These are phyloP conservation scores for Pseudocercospora musae DNA, from an alignment of 2,329 filamentous ascomycete species.

Conservation along the genomic window DNA sequence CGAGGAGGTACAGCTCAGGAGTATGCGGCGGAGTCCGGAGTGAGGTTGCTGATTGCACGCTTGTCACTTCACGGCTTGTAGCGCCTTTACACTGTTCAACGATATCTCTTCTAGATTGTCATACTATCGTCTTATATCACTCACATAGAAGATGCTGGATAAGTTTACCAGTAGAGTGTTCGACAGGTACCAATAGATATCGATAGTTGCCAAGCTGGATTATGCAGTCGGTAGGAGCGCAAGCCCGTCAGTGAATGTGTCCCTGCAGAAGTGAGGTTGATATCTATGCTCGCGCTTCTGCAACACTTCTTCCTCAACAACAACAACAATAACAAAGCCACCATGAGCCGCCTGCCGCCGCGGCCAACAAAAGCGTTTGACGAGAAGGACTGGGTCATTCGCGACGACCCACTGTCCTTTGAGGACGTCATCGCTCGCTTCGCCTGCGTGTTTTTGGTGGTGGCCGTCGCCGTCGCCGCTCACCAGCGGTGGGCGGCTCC, in stretches of 20 bases:
- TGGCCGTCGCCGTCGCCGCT: not conserved
- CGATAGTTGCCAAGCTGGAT: not conserved
- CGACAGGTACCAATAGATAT: not conserved
- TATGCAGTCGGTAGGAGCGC: not conserved
- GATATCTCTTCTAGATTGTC: not conserved
- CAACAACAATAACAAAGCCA: not conserved
- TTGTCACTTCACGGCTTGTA: not conserved
- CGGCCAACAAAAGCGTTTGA: not conserved
- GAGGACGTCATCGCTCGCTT: not conserved
- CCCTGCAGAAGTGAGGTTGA: not conserved
- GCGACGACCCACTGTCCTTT: not conserved
- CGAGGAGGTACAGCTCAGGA: not conserved
- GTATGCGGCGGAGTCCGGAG: not conserved
- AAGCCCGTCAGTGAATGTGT: not conserved
- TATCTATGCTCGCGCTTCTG: not conserved
- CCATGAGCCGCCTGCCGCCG: conserved; percentile 2
- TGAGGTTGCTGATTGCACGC: not conserved
- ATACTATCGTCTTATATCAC: not conserved
- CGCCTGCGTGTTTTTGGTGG: not conserved
- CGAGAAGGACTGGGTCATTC: not conserved
- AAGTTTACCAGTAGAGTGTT: not conserved
- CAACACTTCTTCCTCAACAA: not conserved
- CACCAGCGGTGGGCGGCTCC: not conserved
- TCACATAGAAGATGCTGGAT: not conserved
- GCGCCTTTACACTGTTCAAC: not conserved